These are phyloP conservation scores for Cyberlindnera suaveolens DNA, from an alignment of 805 yeast species.

Conservation along the genomic window DNA sequence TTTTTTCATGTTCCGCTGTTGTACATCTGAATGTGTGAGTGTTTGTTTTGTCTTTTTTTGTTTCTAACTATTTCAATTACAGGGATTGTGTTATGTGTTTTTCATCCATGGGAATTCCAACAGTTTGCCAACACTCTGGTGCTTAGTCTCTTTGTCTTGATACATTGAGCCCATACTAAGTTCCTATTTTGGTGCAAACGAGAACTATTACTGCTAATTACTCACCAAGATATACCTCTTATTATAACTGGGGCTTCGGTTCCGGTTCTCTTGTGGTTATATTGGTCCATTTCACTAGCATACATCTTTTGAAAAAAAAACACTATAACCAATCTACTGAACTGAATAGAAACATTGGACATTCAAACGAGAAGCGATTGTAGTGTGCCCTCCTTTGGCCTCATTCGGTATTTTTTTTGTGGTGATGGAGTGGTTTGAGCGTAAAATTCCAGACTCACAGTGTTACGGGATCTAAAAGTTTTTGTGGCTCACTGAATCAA, in stretches of 20 bases:
- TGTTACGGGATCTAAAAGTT: too few relatives aligned
- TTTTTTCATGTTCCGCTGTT: conserved; percentile 5
- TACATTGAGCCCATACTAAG: conserved; percentile 43
- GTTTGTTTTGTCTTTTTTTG: not conserved
- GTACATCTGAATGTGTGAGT: not conserved
- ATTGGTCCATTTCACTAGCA: conserved; percentile 68
- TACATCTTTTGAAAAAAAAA: conserved; percentile 26
- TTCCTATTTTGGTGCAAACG: conserved; percentile 91
- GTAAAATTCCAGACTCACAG: too few relatives aligned
- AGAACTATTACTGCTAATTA: conserved; percentile 55
- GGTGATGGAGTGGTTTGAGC: too few relatives aligned
- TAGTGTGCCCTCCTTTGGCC: not conserved
- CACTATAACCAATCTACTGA: too few relatives aligned
- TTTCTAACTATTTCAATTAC: conserved; percentile 1
- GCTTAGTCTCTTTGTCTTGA: conserved; percentile 37
- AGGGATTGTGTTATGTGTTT: not conserved
- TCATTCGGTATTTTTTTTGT: too few relatives aligned
- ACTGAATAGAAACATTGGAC: too few relatives aligned
- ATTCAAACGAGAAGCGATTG: not conserved
- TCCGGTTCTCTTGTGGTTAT: conserved; percentile 32
- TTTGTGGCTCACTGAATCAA: too few relatives aligned
- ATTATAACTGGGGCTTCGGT: conserved; percentile 15
- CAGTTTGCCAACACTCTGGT: conserved; percentile 94
- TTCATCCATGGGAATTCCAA: conserved; percentile 22
- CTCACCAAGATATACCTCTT: conserved; percentile 55